Conservation (phyloP, 2,329 filamentous ascomycete genomes). For the Fusarium equiseti region DNA sequence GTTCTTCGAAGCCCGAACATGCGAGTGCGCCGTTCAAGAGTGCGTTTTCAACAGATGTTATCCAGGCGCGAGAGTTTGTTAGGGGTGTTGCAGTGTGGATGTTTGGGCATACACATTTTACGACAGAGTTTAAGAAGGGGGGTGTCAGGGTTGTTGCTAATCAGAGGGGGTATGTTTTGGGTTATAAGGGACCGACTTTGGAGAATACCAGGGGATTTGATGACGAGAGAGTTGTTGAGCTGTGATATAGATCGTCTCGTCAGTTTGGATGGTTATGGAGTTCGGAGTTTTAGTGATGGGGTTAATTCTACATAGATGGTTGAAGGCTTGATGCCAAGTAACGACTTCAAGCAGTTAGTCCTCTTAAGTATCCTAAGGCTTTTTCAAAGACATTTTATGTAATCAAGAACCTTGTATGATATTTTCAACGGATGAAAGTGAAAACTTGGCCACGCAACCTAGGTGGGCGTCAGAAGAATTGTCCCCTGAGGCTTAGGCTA, state of each 20-base stretch:
- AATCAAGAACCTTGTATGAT: background rate
- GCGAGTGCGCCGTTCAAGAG: slow-evolving; percentile 59
- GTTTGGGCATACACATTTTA: slow-evolving; percentile 64
- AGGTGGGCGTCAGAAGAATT: too few species aligned
- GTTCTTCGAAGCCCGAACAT: slow-evolving; percentile 63
- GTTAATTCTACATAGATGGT: background rate
- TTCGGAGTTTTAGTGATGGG: background rate
- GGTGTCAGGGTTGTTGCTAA: slow-evolving; percentile 58
- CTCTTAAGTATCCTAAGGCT: too few species aligned
- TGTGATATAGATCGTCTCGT: slow-evolving; percentile 22
- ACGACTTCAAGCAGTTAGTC: background rate
- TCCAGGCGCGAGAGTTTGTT: slow-evolving; percentile 48
- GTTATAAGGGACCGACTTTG: slow-evolving; percentile 39
- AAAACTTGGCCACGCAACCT: too few species aligned
- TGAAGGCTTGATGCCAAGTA: too few species aligned
- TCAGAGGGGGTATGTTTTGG: slow-evolving; percentile 58
- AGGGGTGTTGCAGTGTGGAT: slow-evolving; percentile 56
- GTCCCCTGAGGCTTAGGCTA: too few species aligned
- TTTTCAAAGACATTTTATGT: background rate
- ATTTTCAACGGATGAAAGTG: background rate
- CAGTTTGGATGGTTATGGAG: background rate
- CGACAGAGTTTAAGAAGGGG: slow-evolving; percentile 51
- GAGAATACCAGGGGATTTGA: slow-evolving; percentile 44
- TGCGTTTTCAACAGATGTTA: slow-evolving; percentile 65
- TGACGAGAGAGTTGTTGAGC: slow-evolving; percentile 41